Conservation (phyloP, 2,329 filamentous ascomycete genomes). For the Venturiaceae sp. region DNA sequence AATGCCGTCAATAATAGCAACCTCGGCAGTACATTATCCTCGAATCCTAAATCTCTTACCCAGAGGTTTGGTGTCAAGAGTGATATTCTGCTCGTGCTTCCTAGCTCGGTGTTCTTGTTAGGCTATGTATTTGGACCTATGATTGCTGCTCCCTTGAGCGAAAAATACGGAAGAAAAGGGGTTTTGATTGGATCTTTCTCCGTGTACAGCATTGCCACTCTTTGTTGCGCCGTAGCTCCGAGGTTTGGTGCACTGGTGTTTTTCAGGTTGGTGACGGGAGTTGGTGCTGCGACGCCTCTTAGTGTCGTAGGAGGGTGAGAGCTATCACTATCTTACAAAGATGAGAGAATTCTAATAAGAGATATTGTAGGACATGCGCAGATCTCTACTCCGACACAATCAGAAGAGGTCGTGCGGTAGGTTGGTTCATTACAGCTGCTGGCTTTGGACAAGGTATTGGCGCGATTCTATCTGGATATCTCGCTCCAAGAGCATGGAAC, state of each 20-base stretch:
- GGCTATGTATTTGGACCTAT: slow-evolving; percentile 59
- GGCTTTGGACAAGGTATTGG: not conserved
- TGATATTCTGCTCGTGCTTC: slow-evolving; percentile 14
- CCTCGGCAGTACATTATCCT: slow-evolving; percentile 1
- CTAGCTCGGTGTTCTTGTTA: slow-evolving; percentile 15
- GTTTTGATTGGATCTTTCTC: slow-evolving; percentile 61
- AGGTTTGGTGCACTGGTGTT: slow-evolving; percentile 61
- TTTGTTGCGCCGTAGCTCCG: slow-evolving; percentile 38
- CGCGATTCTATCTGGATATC: not conserved
- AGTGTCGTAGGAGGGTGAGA: slow-evolving; percentile 29
- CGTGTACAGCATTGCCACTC: slow-evolving; percentile 44
- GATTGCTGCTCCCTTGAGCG: slow-evolving; percentile 64
- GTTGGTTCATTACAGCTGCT: not conserved
- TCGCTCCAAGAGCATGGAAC: slow-evolving; percentile 28
- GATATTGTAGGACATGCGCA: slow-evolving; percentile 23
- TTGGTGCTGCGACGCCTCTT: slow-evolving; percentile 22
- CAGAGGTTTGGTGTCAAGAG: slow-evolving; percentile 14
- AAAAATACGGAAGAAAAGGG: slow-evolving; percentile 57
- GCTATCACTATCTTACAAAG: not conserved
- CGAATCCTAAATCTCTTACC: slow-evolving; percentile 4
- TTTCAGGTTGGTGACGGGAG: slow-evolving; percentile 44
- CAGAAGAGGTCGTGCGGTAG: not conserved
- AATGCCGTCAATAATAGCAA: slow-evolving; percentile 2
- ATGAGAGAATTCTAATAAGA: not conserved
- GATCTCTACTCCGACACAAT: slow-evolving; percentile 22